Evolutionary conservation across 2,329 filamentous ascomycete genomes (phyloP).

Genomic region (Orbilia oligospora): DNA sequence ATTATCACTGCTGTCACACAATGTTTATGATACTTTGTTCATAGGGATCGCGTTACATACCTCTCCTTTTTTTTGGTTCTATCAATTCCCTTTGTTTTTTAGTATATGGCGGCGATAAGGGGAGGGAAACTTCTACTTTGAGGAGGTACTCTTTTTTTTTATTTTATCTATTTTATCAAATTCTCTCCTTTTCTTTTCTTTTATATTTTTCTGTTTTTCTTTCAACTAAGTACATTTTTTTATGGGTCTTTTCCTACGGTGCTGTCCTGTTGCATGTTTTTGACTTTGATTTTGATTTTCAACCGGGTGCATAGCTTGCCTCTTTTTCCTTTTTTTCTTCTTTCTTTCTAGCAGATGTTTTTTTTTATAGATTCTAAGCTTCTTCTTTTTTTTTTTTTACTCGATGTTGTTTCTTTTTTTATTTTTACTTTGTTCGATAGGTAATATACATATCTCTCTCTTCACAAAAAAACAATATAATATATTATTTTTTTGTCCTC

Average conservation of each 20-base stretch:
- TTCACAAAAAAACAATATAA: too few species aligned
- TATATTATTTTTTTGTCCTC: too few species aligned
- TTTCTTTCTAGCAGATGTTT: too few species aligned
- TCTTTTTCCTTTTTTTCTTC: neutral
- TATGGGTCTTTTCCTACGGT: neutral
- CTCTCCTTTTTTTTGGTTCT: neutral
- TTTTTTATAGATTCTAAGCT: neutral
- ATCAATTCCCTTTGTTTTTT: neutral
- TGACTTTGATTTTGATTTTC: neutral
- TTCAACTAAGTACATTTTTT: too few species aligned
- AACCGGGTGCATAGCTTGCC: neutral
- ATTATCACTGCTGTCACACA: neutral
- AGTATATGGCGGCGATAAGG: neutral
- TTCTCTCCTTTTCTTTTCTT: neutral
- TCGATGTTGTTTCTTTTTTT: too few species aligned
- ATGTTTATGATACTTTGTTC: constrained; percentile 16
- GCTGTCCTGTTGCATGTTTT: neutral
- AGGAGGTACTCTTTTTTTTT: neutral
- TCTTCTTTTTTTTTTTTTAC: too few species aligned
- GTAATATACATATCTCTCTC: too few species aligned
- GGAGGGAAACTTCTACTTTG: neutral
- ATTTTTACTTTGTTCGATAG: too few species aligned
- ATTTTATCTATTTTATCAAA: too few species aligned
- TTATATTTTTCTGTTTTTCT: too few species aligned
- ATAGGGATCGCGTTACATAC: constrained; percentile 23